Base-by-base conservation (phyloP, 2,329 filamentous ascomycete genomes). In the Talaromyces sp. region DNA sequence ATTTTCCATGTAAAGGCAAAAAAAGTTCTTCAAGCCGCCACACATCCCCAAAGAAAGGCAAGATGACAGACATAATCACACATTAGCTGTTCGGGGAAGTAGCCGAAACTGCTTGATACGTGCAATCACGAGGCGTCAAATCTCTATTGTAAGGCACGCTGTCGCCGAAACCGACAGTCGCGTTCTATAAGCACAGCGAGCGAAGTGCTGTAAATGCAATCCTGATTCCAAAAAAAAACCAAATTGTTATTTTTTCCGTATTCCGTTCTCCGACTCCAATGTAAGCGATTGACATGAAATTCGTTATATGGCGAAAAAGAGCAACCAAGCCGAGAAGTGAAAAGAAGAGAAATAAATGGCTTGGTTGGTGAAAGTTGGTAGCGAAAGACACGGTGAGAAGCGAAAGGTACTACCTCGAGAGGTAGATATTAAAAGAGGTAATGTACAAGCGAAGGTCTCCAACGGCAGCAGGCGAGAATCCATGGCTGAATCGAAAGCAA, bases 361-460 rank as follows among this genome's bases (percentile, higher is more conserved):
- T 67, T 68, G 71, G 68, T 66, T 70, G 70, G 65, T 62, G 57
- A 65, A 68, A 68, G 69, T 67, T 59, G 15, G 22, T 68, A 73
- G 69, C 71, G 73, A 74, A 56, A 55, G 19, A 68, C 69, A 67
- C 59, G 68, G 70, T 70, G 61, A 69, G 70, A 73, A 69, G 63
- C 49, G 66, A 70, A 72, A 60, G 60, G 58, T 59, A 55, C 60
- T 61, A 33, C 57, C 42, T 55, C 57, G 32, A 5, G 65, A 62
- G 66, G 64, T 56, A 62, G 62, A 25, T 13, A 64, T 32, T 53
- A 55, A 33, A 53, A 66, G 33, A 55, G 57, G 44, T 66, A 69
- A 66, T 71, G 68, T 72, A 73, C 69, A 75, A 75, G 72, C 73
- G 74, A 76, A 71, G 63, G 73, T 72, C 68, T 73, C 68, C 69